Percentiles rank a stretch among this genome's conserved stretches.
Conservation (phyloP, 208 protist species). For the Trypanosoma conorhini region DNA sequence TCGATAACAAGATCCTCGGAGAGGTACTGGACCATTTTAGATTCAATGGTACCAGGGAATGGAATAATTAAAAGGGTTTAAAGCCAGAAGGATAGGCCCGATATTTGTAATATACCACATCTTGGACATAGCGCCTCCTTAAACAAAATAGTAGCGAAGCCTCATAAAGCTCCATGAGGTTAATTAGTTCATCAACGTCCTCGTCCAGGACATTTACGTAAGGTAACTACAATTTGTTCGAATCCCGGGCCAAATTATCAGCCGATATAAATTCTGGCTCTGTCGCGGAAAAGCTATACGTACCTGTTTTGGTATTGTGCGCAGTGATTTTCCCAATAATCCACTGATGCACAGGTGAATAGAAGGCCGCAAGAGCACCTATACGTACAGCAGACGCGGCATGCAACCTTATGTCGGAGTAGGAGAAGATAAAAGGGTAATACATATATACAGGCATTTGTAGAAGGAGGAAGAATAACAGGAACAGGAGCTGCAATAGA, state of each 20-base stretch:
- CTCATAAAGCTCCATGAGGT: constrained; percentile 46
- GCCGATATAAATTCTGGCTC: constrained; percentile 23
- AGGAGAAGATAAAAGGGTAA: no score
- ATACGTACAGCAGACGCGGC: constrained; percentile 6
- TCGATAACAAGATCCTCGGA: constrained; percentile 33
- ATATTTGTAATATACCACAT: constrained; percentile 56
- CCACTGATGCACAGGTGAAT: constrained; percentile 30
- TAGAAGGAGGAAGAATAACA: no score
- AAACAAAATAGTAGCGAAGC: constrained; percentile 36
- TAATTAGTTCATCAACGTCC: constrained; percentile 45
- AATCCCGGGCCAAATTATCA: constrained; percentile 16
- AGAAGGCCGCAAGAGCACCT: constrained; percentile 29
- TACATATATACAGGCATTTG: no score
- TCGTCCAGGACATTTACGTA: constrained; percentile 24
- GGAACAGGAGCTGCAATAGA: no score
- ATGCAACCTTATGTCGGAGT: no score
- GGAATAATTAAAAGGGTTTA: constrained; percentile 56
- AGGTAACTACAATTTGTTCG: constrained; percentile 28
- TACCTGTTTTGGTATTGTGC: constrained; percentile 18
- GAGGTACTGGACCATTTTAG: constrained; percentile 40
- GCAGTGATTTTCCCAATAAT: constrained; percentile 26
- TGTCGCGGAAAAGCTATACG: constrained; percentile 24
- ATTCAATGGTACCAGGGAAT: constrained; percentile 44
- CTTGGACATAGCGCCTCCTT: constrained; percentile 30
- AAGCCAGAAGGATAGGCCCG: constrained; percentile 40